Conservation (phyloP, 2,329 filamentous ascomycete species). For the Colletotrichum phormii region DNA sequence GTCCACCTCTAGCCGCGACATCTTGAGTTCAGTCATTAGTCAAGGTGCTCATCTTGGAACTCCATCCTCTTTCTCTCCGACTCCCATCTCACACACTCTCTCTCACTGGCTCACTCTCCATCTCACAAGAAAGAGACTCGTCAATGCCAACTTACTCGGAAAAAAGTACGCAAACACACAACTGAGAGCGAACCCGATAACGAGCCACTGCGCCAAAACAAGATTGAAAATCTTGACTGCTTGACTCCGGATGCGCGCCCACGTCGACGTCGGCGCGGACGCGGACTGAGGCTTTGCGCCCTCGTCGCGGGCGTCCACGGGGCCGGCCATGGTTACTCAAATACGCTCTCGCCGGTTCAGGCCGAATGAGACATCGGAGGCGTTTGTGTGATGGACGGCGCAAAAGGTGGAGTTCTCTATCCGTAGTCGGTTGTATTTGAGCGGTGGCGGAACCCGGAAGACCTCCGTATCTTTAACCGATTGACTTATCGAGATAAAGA, state of each 20-base stretch:
- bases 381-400: neutral
- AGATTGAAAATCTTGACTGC: slow-evolving; percentile 43
- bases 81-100: too few species aligned
- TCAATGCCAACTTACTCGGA: slow-evolving; percentile 49
- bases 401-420: neutral
- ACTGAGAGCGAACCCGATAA: slow-evolving; percentile 69
- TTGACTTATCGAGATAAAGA: neutral
- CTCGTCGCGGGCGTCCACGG: neutral
- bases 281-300: neutral
- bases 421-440: neutral
- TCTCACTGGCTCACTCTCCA: too few species aligned
- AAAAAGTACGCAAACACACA: slow-evolving; percentile 59
- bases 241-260: neutral
- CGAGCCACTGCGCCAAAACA: slow-evolving; percentile 71
- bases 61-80: neutral
- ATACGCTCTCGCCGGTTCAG: neutral
- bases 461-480: neutral
- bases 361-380: neutral
- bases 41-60: neutral
- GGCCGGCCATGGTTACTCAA: slow-evolving; percentile 17
- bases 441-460: too few species aligned
- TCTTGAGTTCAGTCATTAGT: slow-evolving; percentile 39
- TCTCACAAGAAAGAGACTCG: too few species aligned
- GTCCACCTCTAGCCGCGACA: slow-evolving; percentile 60
- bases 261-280: neutral